Evolutionary conservation across 768 basidiomycete species (phyloP).

Genomic region (Agrocybe praecox): DNA sequence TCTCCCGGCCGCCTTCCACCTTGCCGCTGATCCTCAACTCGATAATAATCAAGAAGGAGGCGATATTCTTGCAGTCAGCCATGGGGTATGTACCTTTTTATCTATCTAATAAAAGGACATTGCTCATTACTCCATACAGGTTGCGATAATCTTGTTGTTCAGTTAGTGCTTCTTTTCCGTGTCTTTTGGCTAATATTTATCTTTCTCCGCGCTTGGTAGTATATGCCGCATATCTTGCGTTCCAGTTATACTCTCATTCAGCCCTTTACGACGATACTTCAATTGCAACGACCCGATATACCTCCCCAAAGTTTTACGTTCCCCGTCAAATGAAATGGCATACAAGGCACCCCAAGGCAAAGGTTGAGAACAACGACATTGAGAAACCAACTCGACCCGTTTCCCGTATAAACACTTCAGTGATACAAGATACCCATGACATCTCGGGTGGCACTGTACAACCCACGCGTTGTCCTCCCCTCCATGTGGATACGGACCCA

Average conservation of each 20-base stretch:
- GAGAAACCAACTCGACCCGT: too few relatives aligned
- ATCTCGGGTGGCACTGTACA: too few relatives aligned
- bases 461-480: too few relatives aligned
- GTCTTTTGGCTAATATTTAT: constrained; percentile 19
- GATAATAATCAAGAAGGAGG: constrained; percentile 28
- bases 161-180: constrained; percentile 43
- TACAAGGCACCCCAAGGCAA: background rate
- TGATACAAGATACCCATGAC: too few relatives aligned
- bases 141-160: constrained; percentile 76
- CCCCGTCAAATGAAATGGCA: constrained; percentile 2
- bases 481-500: background rate
- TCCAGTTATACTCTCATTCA: constrained; percentile 79
- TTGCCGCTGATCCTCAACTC: constrained; percentile 36
- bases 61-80: constrained; percentile 69
- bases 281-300: constrained; percentile 36
- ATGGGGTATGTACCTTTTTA: constrained; percentile 55
- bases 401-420: too few relatives aligned
- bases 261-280: constrained; percentile 61
- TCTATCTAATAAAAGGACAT: constrained; percentile 26
- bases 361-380: background rate
- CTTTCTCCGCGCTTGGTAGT: constrained; percentile 32
- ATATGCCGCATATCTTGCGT: constrained; percentile 62
- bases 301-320: constrained; percentile 22
- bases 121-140: constrained; percentile 59
- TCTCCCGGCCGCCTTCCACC: constrained; percentile 80